Evolutionary conservation across 495 filamentous ascomycete genomes (phyloP), one percentile per base, ranked within the genome.

Genomic region (Aspergillus bertholletiae): DNA sequence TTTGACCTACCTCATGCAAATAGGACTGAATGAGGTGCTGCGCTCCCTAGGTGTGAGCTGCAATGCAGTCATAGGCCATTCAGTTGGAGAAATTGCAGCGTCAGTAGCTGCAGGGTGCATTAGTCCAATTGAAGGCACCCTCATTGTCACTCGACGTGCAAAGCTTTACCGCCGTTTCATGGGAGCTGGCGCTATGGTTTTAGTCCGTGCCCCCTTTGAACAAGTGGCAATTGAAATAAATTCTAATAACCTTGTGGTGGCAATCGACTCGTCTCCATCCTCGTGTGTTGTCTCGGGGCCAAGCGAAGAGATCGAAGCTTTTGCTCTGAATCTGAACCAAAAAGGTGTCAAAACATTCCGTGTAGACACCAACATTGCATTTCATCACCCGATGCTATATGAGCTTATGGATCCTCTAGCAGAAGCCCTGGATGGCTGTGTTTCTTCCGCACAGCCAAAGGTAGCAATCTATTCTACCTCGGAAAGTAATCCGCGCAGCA

Each of bases 161-260:
- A 50, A 51, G 5, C 56, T 78, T 12, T 78, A 76, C 43, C 55
- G 59, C 1, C 18, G 58, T 13, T 66, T 78, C 17, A 72, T 63
- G 55, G 80, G 83, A 17, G 66, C 77, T 21, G 68, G 75, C 0
- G 78, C 74, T 26, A 83, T 86, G 72, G 65, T 77, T 15, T 65
- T 84, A 1, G 79, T 82, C 3, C 67, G 64, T 44, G 22, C 5
- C 73, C 77, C 74, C 66, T 79, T 66, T 65, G 73, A 21, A 66
- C 77, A 74, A 28, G 51, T 67, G 3, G n/a, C 15, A 12, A 40
- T 53, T 5, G 54, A 61, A 34, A 65, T 69, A 11, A 8, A 15
- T n/a, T 1, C 60, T 22, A 43, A 12, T 22, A 20, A 72, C 41
- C 39, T 77, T 18, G 59, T 30, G 57, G 76, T 54, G 56, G 78